Conservation (phyloP, 148 eudicot species). For the Bassia scoparia region DNA sequence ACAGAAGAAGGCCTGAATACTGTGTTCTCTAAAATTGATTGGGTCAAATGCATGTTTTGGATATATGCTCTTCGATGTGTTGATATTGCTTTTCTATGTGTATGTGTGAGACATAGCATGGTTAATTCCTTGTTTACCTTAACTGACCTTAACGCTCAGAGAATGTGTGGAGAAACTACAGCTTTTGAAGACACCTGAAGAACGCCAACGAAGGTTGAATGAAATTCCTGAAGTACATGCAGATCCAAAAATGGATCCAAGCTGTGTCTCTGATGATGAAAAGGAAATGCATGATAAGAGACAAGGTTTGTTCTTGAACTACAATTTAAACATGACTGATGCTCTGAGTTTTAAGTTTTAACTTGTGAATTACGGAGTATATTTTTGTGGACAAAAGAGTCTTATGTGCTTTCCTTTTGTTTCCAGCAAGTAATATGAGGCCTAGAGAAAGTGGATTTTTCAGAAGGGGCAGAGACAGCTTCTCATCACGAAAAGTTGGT, state of each 20-base stretch:
- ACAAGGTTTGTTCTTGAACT: constrained; percentile 45
- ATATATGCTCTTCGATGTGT: background rate
- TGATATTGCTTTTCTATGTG: background rate
- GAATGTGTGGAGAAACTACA: constrained; percentile 91
- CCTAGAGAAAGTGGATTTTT: constrained; percentile 45
- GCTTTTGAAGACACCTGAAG: constrained; percentile 89
- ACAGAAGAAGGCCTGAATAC: too few relatives aligned
- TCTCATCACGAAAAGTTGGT: constrained; percentile 60
- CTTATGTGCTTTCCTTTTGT: background rate
- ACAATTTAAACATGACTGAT: constrained; percentile 4
- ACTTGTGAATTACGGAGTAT: too few relatives aligned
- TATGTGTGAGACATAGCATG: background rate
- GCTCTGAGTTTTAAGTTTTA: background rate
- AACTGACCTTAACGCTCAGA: constrained; percentile 73
- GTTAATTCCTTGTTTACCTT: constrained; percentile 44
- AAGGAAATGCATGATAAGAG: constrained; percentile 52
- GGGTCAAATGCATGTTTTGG: background rate
- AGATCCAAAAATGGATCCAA: constrained; percentile 98
- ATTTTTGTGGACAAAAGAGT: background rate
- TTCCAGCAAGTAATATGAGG: constrained; percentile 48
- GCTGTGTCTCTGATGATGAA: constrained; percentile 69
- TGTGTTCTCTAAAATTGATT: background rate
- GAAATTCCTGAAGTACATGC: constrained; percentile 83
- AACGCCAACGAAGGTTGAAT: constrained; percentile 83
- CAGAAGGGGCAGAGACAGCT: constrained; percentile 55